A percentile compares a stretch with the other conserved stretches of the same genome.
phyloP scores from a whole-genome alignment of 148 eudicot genomes.

The Dianthus caryophyllus region DNA sequence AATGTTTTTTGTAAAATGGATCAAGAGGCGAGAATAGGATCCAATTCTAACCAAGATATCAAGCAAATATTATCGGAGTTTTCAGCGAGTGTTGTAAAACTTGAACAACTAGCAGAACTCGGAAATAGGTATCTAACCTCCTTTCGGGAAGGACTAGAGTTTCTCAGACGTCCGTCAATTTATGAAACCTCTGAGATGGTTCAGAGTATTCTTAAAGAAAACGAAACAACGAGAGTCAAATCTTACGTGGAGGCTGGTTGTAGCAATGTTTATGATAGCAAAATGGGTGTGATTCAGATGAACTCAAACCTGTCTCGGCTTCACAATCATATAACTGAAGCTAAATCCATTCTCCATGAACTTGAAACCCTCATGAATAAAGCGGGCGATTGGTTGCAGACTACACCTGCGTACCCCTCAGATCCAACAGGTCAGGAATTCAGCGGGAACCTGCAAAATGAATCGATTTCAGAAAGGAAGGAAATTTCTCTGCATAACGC shows the following conservation, averaged over 20 bases:
- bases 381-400: constrained; percentile 14
- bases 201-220: constrained; percentile 37
- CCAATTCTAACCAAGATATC: constrained; percentile 6
- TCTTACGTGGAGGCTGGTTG: constrained; percentile 59
- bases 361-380: constrained; percentile 50
- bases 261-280: constrained; percentile 29
- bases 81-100: constrained; percentile 36
- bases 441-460: constrained; percentile 13
- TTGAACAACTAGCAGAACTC: constrained; percentile 47
- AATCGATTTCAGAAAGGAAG: constrained; percentile 1
- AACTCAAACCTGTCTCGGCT: constrained; percentile 47
- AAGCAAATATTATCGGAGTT: constrained; percentile 22
- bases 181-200: constrained; percentile 40
- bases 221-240: constrained; percentile 41
- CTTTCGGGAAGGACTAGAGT: constrained; percentile 53
- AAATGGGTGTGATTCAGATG: constrained; percentile 38
- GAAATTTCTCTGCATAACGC: neutral
- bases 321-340: constrained; percentile 31
- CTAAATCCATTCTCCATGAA: constrained; percentile 34
- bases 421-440: constrained; percentile 15
- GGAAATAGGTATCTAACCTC: constrained; percentile 42
- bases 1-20: constrained; percentile 21
- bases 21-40: neutral
- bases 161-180: constrained; percentile 40
- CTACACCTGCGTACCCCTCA: constrained; percentile 1